Evolutionary conservation across 805 yeast genomes (phyloP), one percentile per base, ranked within the genome.

Genomic region (Millerozyma miso): DNA sequence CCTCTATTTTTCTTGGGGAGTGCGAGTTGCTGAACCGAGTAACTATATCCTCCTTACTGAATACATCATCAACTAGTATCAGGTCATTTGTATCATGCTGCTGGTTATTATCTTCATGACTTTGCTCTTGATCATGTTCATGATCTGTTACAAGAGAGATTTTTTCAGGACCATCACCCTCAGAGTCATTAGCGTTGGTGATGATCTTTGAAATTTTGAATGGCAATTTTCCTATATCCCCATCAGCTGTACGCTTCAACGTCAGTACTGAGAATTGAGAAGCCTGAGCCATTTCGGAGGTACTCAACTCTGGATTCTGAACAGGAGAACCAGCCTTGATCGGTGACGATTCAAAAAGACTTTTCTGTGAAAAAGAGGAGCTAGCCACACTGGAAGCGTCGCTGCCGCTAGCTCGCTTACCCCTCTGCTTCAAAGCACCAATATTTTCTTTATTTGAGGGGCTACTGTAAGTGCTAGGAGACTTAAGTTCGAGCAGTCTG

Each of bases 11-110:
- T n/a, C 29, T 18, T 23, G 52, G 46, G 8, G 52, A 43, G 31
- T 40, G 42, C 13, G 42, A 46, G 3, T 47, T 35, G 18, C 47
- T 43, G 15, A 57, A 41, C 16, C 45, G 46, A 2, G 55, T 58
- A 14, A 58, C 56, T 17, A 59, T 44, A 41, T 59, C 63, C 40
- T 58, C 59, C 20, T 55, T 55, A 31, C 44, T 44, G 37, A 56
- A 58, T 2, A 54, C 52, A 18, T 54, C 61, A 31, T 58, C 58
- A 17, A 56, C 45, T 20, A 41, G 54, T 20, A 53, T 37, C 29
- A 23, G 29, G 29, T 23, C 10, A 23, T 23, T 23, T 7, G 29
- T 10, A 6, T 23, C 29, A n/a, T n/a, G n/a, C n/a, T n/a, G n/a
- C 29, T 23, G 10, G 29, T 23, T 23, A 48, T 46, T 53, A 33